Evolutionary conservation across 1,284 basidiomycete species (phyloP).

Genomic region (Ganoderma resinaceum): DNA sequence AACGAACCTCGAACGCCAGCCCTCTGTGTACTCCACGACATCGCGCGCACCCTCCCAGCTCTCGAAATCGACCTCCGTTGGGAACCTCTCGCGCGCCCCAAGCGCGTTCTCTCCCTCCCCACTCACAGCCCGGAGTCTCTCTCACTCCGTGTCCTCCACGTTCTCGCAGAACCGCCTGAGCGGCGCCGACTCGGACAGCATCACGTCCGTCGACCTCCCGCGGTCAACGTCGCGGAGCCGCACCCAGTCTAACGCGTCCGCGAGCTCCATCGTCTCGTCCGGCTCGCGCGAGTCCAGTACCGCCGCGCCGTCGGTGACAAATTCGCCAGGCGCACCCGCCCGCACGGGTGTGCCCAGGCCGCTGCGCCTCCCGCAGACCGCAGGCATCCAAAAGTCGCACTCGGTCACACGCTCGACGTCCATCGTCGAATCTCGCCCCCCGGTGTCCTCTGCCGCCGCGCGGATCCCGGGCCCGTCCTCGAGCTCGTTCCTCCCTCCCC

Average conservation of each 20-base stretch:
- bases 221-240: conserved; percentile 18
- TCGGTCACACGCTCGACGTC: conserved; percentile 11
- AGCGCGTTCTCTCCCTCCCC: conserved; percentile 19
- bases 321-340: conserved; percentile 22
- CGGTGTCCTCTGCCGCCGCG: conserved; percentile 10
- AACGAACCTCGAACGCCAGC: conserved; percentile 57
- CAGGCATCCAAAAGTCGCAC: conserved; percentile 17
- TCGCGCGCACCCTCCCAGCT: conserved; percentile 32
- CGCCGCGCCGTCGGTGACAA: conserved; percentile 24
- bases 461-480: conserved; percentile 9
- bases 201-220: conserved; percentile 16
- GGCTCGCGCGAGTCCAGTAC: conserved; percentile 31
- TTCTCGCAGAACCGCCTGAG: conserved; percentile 23
- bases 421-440: conserved; percentile 5
- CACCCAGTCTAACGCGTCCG: conserved; percentile 32
- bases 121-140: conserved; percentile 17
- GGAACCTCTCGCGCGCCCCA: conserved; percentile 22
- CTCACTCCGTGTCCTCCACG: conserved; percentile 28
- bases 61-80: conserved; percentile 23
- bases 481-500: background rate
- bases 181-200: conserved; percentile 22
- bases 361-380: conserved; percentile 32
- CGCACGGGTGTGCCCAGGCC: conserved; percentile 26
- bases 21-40: conserved; percentile 32
- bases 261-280: conserved; percentile 28